A percentile compares a stretch with the other conserved stretches of the same genome.
phyloP scores from a whole-genome alignment of 805 yeast species.

The Suhomyces pyralidae region DNA sequence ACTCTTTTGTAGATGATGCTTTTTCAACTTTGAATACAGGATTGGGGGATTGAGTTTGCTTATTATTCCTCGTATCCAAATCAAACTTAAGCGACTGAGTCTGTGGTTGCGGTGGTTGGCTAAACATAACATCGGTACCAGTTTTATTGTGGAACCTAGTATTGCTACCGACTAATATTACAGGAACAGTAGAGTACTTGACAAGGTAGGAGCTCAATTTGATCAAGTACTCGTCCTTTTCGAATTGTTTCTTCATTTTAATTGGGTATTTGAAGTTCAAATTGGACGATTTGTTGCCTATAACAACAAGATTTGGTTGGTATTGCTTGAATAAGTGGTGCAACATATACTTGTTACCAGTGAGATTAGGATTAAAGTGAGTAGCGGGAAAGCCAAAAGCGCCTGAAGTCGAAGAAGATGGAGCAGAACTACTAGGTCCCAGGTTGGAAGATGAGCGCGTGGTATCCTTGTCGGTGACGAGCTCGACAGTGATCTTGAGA shows the following conservation, averaged over 20 bases:
- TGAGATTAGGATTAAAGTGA: slow-evolving; percentile 4
- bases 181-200: slow-evolving; percentile 40
- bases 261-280: slow-evolving; percentile 42
- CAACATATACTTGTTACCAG: slow-evolving; percentile 36
- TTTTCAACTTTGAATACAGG: not conserved
- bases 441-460: not conserved
- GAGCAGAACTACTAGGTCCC: not conserved
- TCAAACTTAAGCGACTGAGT: slow-evolving; percentile 1
- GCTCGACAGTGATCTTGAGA: slow-evolving; percentile 40
- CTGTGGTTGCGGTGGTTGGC: not conserved
- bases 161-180: slow-evolving; percentile 33
- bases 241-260: slow-evolving; percentile 19
- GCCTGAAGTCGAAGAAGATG: slow-evolving; percentile 4
- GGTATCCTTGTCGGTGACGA: slow-evolving; percentile 23
- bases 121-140: slow-evolving; percentile 4
- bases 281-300: slow-evolving; percentile 39
- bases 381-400: slow-evolving; percentile 1
- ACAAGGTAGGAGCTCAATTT: slow-evolving; percentile 37
- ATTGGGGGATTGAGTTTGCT: not conserved
- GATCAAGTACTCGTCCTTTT: slow-evolving; percentile 27
- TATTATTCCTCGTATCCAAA: not conserved
- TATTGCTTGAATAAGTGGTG: slow-evolving; percentile 38
- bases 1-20: not conserved
- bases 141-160: slow-evolving; percentile 15
- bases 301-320: slow-evolving; percentile 36